A percentile compares a stretch with the other conserved stretches of the same genome.
phyloP scores from a whole-genome alignment of 2,329 filamentous ascomycete species.

The Sarocladium oryzae region DNA sequence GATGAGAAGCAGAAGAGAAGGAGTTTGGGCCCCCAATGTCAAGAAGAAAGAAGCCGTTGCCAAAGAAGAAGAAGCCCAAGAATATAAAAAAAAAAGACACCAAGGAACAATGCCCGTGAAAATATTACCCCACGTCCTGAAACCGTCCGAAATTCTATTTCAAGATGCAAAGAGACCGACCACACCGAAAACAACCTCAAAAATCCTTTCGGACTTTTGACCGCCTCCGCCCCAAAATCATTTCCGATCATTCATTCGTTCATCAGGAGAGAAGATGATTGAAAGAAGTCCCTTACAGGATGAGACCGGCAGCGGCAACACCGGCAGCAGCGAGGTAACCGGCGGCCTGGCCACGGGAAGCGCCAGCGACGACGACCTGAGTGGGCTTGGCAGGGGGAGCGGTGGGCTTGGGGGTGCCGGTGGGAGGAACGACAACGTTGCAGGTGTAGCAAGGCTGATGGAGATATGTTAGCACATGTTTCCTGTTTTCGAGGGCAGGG shows the following conservation, averaged over 20 bases:
- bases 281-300: too few species aligned
- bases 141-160: too few species aligned
- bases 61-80: background rate
- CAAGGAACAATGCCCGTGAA: background rate
- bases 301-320: conserved; percentile 11
- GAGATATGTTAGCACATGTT: background rate
- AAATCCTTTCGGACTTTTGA: too few species aligned
- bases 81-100: background rate
- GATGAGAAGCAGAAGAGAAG: too few species aligned
- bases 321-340: conserved; percentile 9
- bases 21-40: too few species aligned
- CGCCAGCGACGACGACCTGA: conserved; percentile 8
- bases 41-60: background rate
- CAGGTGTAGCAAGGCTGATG: conserved; percentile 4
- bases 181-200: background rate
- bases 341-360: background rate
- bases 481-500: too few species aligned
- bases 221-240: too few species aligned
- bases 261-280: too few species aligned
- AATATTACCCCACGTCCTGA: background rate
- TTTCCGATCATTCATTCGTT: too few species aligned
- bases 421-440: conserved; percentile 3
- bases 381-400: background rate
- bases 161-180: background rate
- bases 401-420: conserved; percentile 3